These are phyloP conservation scores for Alternaria arbusti DNA, from an alignment of 2,329 filamentous ascomycete genomes.

Conservation along the genomic window DNA sequence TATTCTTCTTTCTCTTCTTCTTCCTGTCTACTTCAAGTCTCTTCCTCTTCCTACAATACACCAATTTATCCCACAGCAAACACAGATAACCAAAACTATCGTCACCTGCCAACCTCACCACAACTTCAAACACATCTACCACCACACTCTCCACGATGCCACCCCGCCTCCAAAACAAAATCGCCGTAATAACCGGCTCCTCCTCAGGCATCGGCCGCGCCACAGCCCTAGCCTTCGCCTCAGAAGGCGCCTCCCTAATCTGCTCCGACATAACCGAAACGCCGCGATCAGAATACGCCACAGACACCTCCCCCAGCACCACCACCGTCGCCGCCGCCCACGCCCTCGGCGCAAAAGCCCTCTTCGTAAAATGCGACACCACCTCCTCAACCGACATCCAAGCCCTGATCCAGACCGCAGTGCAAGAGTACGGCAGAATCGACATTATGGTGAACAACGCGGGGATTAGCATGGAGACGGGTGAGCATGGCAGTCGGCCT, in stretches of 20 bases:
- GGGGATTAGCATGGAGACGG: slow-evolving; percentile 54
- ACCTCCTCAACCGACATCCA: slow-evolving; percentile 52
- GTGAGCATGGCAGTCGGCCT: slow-evolving; percentile 27
- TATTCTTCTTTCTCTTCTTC: not conserved
- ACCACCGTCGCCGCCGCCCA: slow-evolving; percentile 43
- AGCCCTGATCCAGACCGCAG: slow-evolving; percentile 48
- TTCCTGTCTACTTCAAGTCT: not conserved
- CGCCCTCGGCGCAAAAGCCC: slow-evolving; percentile 37
- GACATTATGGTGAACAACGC: slow-evolving; percentile 57
- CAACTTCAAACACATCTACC: not conserved
- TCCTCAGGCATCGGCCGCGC: slow-evolving; percentile 46
- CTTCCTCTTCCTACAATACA: not conserved
- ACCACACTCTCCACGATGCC: slow-evolving; percentile 16
- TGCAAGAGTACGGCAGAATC: slow-evolving; percentile 56
- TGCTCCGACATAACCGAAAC: slow-evolving; percentile 39
- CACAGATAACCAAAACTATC: not conserved
- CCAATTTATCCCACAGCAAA: not conserved
- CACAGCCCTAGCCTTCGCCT: slow-evolving; percentile 39
- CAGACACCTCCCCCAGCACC: slow-evolving; percentile 21
- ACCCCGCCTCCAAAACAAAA: slow-evolving; percentile 34
- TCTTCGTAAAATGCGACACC: slow-evolving; percentile 54
- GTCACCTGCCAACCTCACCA: not conserved
- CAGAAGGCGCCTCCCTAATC: slow-evolving; percentile 41
- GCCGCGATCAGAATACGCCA: slow-evolving; percentile 20
- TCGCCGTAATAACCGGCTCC: slow-evolving; percentile 45